Percentiles rank a stretch among this genome's conserved stretches.
These are phyloP conservation scores for Rosa chinensis DNA, from an alignment of 306 rosid species.

Conservation along the genomic window DNA sequence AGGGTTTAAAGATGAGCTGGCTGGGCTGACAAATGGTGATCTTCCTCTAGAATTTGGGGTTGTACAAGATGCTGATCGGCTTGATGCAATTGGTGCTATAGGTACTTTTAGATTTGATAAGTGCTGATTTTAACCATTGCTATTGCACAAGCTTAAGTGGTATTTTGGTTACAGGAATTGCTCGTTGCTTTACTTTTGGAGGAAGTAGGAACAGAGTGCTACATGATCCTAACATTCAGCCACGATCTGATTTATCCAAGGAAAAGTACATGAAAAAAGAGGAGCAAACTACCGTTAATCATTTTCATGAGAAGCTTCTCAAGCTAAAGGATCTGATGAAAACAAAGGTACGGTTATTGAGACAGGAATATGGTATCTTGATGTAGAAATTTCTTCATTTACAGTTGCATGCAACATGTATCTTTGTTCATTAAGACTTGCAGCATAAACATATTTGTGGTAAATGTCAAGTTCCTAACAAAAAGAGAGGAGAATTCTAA, in stretches of 20 bases:
- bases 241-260: constrained; percentile 61
- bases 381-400: neutral
- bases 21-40: constrained; percentile 45
- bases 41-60: constrained; percentile 70
- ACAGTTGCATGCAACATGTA: neutral
- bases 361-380: neutral
- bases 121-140: neutral
- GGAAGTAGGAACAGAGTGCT: constrained; percentile 71
- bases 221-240: constrained; percentile 69
- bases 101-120: constrained; percentile 45
- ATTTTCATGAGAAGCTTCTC: constrained; percentile 90
- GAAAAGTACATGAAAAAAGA: constrained; percentile 71
- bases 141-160: neutral
- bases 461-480: neutral
- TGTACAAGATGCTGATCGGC: constrained; percentile 95
- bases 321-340: constrained; percentile 92
- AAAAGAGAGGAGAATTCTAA: neutral
- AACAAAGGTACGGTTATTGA: constrained; percentile 55
- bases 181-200: constrained; percentile 93
- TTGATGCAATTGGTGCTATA: constrained; percentile 96
- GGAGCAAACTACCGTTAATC: constrained; percentile 80
- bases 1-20: constrained; percentile 90
- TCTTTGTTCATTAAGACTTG: neutral
- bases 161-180: constrained; percentile 57
- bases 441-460: neutral